Evolutionary conservation across 805 yeast genomes (phyloP).

Genomic region (Danielia reshetovae): DNA sequence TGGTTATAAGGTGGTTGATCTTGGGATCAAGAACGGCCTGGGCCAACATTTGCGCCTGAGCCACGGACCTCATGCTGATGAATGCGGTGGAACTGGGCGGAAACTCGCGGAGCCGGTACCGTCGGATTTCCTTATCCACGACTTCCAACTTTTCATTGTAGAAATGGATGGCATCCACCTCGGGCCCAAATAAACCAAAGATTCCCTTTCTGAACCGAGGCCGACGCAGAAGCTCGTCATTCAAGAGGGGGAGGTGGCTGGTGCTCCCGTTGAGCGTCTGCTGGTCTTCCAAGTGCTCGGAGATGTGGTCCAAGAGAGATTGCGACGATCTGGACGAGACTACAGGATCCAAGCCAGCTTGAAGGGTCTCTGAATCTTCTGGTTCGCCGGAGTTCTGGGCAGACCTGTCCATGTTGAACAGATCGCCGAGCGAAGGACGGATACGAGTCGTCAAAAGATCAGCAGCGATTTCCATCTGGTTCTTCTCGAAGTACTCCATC

Average conservation of each 20-base stretch:
- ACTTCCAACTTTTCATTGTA: constrained; percentile 64
- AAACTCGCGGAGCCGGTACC: constrained; percentile 64
- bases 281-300: constrained; percentile 19
- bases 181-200: constrained; percentile 60
- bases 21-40: constrained; percentile 92
- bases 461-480: constrained; percentile 25
- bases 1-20: constrained; percentile 75
- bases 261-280: constrained; percentile 3
- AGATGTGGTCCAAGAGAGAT: constrained; percentile 25
- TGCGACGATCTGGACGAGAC: too few relatives aligned
- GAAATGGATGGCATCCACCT: constrained; percentile 78
- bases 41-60: constrained; percentile 94
- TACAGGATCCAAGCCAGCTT: too few relatives aligned
- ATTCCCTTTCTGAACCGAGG: constrained; percentile 63
- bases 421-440: constrained; percentile 27
- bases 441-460: constrained; percentile 27
- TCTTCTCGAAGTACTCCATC: constrained; percentile 56
- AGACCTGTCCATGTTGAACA: constrained; percentile 19
- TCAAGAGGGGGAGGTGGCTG: constrained; percentile 21
- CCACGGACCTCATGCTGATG: constrained; percentile 91
- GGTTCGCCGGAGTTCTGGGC: too few relatives aligned
- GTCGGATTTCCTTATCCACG: constrained; percentile 64
- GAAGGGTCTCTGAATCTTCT: too few relatives aligned
- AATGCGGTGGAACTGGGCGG: constrained; percentile 89
- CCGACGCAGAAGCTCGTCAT: constrained; percentile 36